Conservation (phyloP, 2,329 filamentous ascomycete genomes). For the Colletotrichum neosansevieriae region DNA sequence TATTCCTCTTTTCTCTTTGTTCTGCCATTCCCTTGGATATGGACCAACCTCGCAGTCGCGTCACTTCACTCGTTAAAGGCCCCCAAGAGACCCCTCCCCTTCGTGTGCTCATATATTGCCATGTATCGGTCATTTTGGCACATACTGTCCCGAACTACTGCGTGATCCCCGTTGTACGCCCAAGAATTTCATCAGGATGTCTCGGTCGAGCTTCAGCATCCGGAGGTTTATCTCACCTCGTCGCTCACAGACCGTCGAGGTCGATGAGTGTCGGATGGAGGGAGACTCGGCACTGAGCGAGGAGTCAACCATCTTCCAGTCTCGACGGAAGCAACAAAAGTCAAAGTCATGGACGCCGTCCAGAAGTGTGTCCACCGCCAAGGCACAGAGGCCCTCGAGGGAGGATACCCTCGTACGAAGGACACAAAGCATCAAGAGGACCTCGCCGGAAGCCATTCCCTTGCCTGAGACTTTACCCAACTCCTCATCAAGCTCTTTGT, state of each 20-base stretch:
- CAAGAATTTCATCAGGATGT: slow-evolving; percentile 51
- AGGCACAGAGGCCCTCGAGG: slow-evolving; percentile 14
- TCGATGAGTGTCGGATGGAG: slow-evolving; percentile 9
- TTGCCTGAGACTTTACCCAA: slow-evolving; percentile 53
- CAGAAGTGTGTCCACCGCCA: slow-evolving; percentile 3
- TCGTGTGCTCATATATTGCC: slow-evolving; percentile 41
- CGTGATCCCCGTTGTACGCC: slow-evolving; percentile 27
- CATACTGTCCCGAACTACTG: slow-evolving; percentile 40
- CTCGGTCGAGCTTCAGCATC: slow-evolving; percentile 57
- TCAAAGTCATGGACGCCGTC: slow-evolving; percentile 27
- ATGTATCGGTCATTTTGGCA: slow-evolving; percentile 42
- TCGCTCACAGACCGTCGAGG: slow-evolving; percentile 40
- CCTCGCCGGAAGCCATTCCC: slow-evolving; percentile 53
- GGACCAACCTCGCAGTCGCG: slow-evolving; percentile 7
- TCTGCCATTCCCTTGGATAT: slow-evolving; percentile 5
- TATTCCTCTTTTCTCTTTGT: slow-evolving; percentile 26
- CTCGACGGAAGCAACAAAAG: slow-evolving; percentile 27
- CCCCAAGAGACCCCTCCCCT: slow-evolving; percentile 15
- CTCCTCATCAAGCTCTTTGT: slow-evolving; percentile 61
- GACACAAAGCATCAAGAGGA: slow-evolving; percentile 54
- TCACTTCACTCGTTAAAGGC: slow-evolving; percentile 23
- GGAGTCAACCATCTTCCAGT: slow-evolving; percentile 39
- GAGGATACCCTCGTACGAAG: slow-evolving; percentile 52
- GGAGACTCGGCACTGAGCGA: slow-evolving; percentile 34
- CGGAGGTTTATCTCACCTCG: slow-evolving; percentile 56